phyloP scores from a whole-genome alignment of 495 filamentous ascomycete species.

The Parathielavia appendiculata region DNA sequence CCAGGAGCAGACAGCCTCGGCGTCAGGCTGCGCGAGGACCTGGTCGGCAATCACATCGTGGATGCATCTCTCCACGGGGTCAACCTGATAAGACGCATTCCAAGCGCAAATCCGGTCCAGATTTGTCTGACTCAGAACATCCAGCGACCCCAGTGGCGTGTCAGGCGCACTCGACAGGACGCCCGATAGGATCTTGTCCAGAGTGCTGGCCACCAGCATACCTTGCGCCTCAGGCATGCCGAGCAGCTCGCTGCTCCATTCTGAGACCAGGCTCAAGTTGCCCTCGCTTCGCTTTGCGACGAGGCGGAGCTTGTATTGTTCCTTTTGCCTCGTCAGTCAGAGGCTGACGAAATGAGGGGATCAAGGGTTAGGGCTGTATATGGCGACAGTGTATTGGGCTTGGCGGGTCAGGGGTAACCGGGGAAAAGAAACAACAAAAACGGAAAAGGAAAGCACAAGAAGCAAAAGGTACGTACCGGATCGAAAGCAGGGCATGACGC shows the following conservation, averaged over 20 bases:
- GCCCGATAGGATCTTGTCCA: constrained; percentile 20
- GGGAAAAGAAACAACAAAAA: too few species aligned
- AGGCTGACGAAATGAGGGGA: neutral
- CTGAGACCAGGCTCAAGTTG: constrained; percentile 17
- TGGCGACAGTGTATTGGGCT: too few species aligned
- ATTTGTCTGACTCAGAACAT: constrained; percentile 21
- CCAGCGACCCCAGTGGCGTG: constrained; percentile 8
- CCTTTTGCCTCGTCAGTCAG: neutral
- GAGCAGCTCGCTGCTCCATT: constrained; percentile 18
- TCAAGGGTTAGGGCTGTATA: constrained; percentile 6
- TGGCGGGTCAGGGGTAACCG: too few species aligned
- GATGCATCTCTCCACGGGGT: constrained; percentile 32
- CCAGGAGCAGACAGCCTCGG: constrained; percentile 44
- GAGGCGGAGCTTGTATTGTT: constrained; percentile 20
- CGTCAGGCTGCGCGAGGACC: constrained; percentile 35
- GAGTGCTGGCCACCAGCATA: constrained; percentile 21
- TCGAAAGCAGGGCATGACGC: constrained; percentile 6
- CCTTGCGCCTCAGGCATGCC: constrained; percentile 20
- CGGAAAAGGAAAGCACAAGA: neutral
- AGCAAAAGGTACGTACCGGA: constrained; percentile 3
- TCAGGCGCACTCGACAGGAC: constrained; percentile 13
- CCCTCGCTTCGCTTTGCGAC: constrained; percentile 15
- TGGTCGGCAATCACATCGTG: constrained; percentile 48
- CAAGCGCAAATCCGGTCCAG: constrained; percentile 17
- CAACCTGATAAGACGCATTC: constrained; percentile 16